A percentile compares a stretch with the other conserved stretches of the same genome.
phyloP scores from a whole-genome alignment of 2,329 filamentous ascomycete species.

The Ophiostoma ulmi region DNA sequence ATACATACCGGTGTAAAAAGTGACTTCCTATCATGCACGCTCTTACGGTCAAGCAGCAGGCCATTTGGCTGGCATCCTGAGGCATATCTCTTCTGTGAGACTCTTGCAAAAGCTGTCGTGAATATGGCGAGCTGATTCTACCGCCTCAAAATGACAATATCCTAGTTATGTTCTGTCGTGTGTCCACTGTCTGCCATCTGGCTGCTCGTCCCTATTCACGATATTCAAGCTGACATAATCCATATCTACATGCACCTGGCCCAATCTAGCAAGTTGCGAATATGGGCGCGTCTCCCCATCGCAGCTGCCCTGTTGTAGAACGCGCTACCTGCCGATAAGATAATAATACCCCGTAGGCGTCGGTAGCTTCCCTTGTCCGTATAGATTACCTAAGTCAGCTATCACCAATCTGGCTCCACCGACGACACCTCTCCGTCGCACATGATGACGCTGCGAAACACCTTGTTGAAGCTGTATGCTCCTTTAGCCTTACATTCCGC shows the following conservation, averaged over 20 bases:
- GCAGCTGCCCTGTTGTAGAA: not conserved
- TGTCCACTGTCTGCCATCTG: not conserved
- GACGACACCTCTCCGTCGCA: slow-evolving; percentile 13
- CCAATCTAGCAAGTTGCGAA: not conserved
- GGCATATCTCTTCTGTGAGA: not conserved
- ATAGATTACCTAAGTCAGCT: slow-evolving; percentile 4
- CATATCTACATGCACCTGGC: not conserved
- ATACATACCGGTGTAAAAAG: not conserved
- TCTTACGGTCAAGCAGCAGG: not conserved
- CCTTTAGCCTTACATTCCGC: not conserved
- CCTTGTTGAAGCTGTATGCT: not conserved
- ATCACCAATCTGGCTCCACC: not conserved
- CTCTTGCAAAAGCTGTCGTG: not conserved
- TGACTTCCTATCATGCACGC: not conserved
- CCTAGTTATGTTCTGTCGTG: too few relatives aligned
- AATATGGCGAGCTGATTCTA: too few relatives aligned
- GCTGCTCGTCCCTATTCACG: not conserved
- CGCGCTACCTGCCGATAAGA: slow-evolving; percentile 14
- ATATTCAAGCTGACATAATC: not conserved
- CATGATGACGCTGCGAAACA: slow-evolving; percentile 18
- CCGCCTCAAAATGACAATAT: too few relatives aligned
- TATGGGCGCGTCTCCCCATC: slow-evolving; percentile 6
- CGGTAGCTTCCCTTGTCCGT: not conserved
- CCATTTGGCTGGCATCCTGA: not conserved
- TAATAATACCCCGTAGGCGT: not conserved